phyloP scores from a whole-genome alignment of 768 basidiomycete genomes.

The Leucocoprinus sp. region DNA sequence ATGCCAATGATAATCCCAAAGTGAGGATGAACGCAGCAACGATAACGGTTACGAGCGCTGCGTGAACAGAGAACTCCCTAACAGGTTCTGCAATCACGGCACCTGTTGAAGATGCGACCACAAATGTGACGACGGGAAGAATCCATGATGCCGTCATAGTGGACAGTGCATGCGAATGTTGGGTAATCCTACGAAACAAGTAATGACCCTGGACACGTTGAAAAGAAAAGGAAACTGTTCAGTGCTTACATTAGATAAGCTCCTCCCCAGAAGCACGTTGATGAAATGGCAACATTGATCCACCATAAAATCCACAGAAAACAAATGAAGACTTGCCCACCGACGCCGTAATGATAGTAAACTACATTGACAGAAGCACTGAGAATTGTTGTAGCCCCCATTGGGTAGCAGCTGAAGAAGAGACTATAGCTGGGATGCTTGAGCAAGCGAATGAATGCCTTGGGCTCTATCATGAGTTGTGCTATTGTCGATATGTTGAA shows the following conservation, averaged over 20 bases:
- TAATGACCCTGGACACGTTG: slow-evolving; percentile 11
- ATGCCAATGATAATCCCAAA: slow-evolving; percentile 48
- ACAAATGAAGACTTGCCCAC: slow-evolving; percentile 44
- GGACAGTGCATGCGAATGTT: slow-evolving; percentile 45
- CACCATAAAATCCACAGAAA: slow-evolving; percentile 63
- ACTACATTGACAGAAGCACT: slow-evolving; percentile 39
- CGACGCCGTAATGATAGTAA: slow-evolving; percentile 36
- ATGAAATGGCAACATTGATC: slow-evolving; percentile 49
- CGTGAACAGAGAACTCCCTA: slow-evolving; percentile 29
- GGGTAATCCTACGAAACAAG: slow-evolving; percentile 37
- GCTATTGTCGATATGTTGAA: slow-evolving; percentile 36
- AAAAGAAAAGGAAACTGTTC: no score
- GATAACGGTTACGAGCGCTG: slow-evolving; percentile 48
- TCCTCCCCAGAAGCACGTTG: slow-evolving; percentile 51
- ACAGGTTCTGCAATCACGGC: slow-evolving; percentile 48
- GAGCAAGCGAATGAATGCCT: slow-evolving; percentile 32
- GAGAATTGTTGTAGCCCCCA: slow-evolving; percentile 55
- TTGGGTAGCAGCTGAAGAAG: slow-evolving; percentile 42
- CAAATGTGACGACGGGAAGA: slow-evolving; percentile 66
- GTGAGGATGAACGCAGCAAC: slow-evolving; percentile 48
- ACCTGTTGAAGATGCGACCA: slow-evolving; percentile 65
- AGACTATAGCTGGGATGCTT: slow-evolving; percentile 38
- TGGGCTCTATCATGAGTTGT: slow-evolving; percentile 48
- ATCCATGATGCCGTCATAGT: slow-evolving; percentile 61
- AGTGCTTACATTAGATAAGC: slow-evolving; percentile 66